These are phyloP conservation scores for Serendipita sp. DNA, from an alignment of 768 basidiomycete species.

Conservation along the genomic window DNA sequence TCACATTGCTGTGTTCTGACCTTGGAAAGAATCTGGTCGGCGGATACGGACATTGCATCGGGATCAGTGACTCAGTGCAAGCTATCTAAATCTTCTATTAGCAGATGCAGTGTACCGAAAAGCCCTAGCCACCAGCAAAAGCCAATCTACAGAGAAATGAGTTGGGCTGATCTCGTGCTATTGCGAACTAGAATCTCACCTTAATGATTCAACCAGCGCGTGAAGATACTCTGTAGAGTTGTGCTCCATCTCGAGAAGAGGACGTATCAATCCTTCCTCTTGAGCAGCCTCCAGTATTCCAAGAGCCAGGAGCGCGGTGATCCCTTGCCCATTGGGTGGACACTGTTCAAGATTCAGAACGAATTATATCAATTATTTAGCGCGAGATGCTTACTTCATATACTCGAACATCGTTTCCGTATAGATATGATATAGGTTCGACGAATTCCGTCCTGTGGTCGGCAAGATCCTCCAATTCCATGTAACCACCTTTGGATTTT, in stretches of 20 bases:
- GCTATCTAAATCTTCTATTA: conserved; percentile 37
- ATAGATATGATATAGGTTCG: conserved; percentile 85
- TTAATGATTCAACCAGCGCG: conserved; percentile 66
- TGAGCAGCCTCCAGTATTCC: conserved; percentile 85
- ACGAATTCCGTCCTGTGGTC: conserved; percentile 64
- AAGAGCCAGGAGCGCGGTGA: conserved; percentile 82
- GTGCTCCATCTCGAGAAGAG: conserved; percentile 70
- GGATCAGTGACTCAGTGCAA: conserved; percentile 91
- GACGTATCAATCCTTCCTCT: conserved; percentile 47
- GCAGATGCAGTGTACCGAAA: neutral
- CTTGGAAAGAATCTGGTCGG: conserved; percentile 73
- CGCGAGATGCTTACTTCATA: conserved; percentile 50
- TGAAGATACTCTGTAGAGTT: conserved; percentile 87
- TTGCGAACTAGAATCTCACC: conserved; percentile 32
- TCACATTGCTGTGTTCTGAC: conserved; percentile 22
- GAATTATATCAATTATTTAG: neutral
- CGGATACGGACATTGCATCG: conserved; percentile 57
- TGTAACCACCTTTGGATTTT: conserved; percentile 74
- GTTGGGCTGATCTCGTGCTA: neutral
- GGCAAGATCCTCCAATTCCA: conserved; percentile 91
- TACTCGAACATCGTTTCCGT: conserved; percentile 67
- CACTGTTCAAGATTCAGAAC: conserved; percentile 34
- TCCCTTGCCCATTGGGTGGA: conserved; percentile 94
- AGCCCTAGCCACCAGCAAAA: conserved; percentile 46
- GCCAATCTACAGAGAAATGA: conserved; percentile 23